Conservation (phyloP, 2,329 filamentous ascomycete genomes). For the Cordyceps militaris region DNA sequence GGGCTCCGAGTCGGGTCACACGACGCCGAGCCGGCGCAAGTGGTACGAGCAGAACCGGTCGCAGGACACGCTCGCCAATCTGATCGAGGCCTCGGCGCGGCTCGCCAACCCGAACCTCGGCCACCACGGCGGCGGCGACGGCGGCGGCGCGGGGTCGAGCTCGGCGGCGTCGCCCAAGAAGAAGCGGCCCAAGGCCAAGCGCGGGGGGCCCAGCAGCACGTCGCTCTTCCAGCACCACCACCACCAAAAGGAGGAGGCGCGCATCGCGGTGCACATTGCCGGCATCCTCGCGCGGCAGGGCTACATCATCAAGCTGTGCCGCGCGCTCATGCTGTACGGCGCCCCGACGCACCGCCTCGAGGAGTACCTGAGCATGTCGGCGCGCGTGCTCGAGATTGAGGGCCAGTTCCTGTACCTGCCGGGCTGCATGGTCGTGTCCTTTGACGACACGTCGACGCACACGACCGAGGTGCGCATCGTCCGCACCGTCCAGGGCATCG, state of each 20-base stretch:
- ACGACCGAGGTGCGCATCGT: conserved; percentile 63
- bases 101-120: conserved; percentile 31
- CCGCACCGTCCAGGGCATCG: conserved; percentile 48
- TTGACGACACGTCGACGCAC: conserved; percentile 62
- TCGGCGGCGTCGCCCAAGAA: conserved; percentile 17
- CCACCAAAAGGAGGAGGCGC: conserved; percentile 37
- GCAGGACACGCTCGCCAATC: conserved; percentile 38
- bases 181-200: conserved; percentile 26
- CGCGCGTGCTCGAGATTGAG: conserved; percentile 76
- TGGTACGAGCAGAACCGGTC: conserved; percentile 44
- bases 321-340: conserved; percentile 78
- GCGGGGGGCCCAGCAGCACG: conserved; percentile 26
- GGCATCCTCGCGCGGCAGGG: conserved; percentile 69
- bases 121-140: conserved; percentile 15
- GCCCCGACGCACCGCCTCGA: conserved; percentile 86
- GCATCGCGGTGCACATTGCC: conserved; percentile 47
- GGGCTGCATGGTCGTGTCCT: conserved; percentile 88
- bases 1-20: conserved; percentile 27
- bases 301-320: conserved; percentile 78
- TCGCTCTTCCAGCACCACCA: conserved; percentile 30
- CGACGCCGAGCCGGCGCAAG: conserved; percentile 37
- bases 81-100: conserved; percentile 39
- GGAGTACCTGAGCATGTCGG: conserved; percentile 81
- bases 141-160: conserved; percentile 10
- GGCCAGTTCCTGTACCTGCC: conserved; percentile 85